phyloP scores from a whole-genome alignment of 2,329 filamentous ascomycete genomes.

The Epichloe gansuensis region DNA sequence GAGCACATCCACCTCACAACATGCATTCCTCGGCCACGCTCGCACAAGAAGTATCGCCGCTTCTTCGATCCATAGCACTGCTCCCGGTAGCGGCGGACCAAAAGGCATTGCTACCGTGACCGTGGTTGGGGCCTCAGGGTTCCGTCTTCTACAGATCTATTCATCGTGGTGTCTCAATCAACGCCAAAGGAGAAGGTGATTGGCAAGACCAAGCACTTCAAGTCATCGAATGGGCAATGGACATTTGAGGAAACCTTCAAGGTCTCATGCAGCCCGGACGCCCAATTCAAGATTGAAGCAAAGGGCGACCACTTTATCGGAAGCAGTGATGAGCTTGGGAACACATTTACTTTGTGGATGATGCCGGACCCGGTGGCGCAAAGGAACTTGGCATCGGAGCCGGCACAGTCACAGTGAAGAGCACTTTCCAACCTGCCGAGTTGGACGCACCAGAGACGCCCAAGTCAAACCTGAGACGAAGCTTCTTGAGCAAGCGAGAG shows the following conservation, averaged over 20 bases:
- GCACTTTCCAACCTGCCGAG: slow-evolving; percentile 51
- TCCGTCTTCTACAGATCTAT: slow-evolving; percentile 64
- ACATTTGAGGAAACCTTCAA: slow-evolving; percentile 72
- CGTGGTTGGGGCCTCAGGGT: slow-evolving; percentile 67
- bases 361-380: slow-evolving; percentile 53
- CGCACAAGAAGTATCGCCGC: slow-evolving; percentile 49
- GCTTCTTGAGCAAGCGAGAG: slow-evolving; percentile 44
- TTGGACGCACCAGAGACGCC: slow-evolving; percentile 32
- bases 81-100: slow-evolving; percentile 44
- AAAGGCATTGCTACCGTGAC: slow-evolving; percentile 69
- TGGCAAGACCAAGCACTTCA: slow-evolving; percentile 87
- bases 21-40: slow-evolving; percentile 25
- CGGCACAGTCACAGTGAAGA: slow-evolving; percentile 62
- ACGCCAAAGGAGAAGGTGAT: slow-evolving; percentile 63
- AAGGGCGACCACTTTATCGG: slow-evolving; percentile 79
- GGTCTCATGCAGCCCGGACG: slow-evolving; percentile 64
- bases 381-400: slow-evolving; percentile 64
- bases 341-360: slow-evolving; percentile 81
- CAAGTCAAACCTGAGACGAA: slow-evolving; percentile 34
- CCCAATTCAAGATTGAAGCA: slow-evolving; percentile 75
- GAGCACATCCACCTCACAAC: slow-evolving; percentile 15
- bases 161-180: slow-evolving; percentile 58
- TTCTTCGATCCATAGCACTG: slow-evolving; percentile 53
- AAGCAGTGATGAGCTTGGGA: slow-evolving; percentile 78
- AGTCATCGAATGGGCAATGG: slow-evolving; percentile 53